Base-by-base conservation (phyloP, 768 basidiomycete species). In the Termitomyces sp. region DNA sequence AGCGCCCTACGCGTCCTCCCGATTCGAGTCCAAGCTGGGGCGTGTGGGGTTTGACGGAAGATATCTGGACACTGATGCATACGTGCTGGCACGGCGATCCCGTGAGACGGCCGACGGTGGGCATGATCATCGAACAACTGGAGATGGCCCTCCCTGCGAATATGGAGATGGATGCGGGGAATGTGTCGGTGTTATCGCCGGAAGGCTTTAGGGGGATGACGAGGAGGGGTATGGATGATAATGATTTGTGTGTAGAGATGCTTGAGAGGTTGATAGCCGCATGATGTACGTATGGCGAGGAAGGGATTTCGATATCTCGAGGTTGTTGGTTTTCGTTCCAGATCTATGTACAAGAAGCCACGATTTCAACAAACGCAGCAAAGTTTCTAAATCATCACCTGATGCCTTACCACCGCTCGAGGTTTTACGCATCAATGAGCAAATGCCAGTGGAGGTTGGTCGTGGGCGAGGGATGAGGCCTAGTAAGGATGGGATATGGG, bases 1-100 rank as follows among this genome's bases (percentile, higher is more conserved):
- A 47, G 46, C 34, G 57, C 17, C 57, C 57, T 3, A 25, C 16
- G 16, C 21, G 47, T 5, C 57, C 57, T 14, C 34, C 27, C 30
- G 25, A 39, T 4, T 8, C 44, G 19, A 44, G 49, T 16, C 39
- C 7, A 4, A 52, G 54, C 50, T 59, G 58, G 58, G n/a, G 35
- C 6, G 39, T 50, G 43, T 59, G 59, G 55, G 59, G 59, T 1
- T 34, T 59, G 16, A 59, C 55, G 28, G 55, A 56, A 19, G 41
- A 49, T 14, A 39, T 56, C 0, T 56, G 55, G 55, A 16, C 23
- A 28, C 4, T 56, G 14, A 56, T 56, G 48, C 28, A 12, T 12
- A 7, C 16, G 21, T 56, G 55, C 8, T 56, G 55, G 55, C 14
- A 43, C 4, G 21, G 9, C 19, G 39, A 50, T n/a, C 55, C 55